These are phyloP conservation scores for Botrytis aclada DNA, from an alignment of 2,329 filamentous ascomycete genomes.

Conservation along the genomic window DNA sequence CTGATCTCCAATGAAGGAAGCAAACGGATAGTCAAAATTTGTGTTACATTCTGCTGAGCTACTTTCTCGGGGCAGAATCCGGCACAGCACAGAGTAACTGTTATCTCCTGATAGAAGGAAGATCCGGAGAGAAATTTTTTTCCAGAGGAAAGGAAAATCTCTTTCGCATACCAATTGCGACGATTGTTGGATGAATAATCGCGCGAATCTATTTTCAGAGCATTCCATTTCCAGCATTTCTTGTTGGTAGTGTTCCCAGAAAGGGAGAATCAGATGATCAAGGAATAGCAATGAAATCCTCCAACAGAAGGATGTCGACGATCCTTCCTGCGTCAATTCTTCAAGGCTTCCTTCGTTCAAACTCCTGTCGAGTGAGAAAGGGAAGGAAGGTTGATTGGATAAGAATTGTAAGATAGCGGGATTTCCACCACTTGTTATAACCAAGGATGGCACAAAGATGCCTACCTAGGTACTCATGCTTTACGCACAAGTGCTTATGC, in stretches of 20 bases:
- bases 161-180: not conserved
- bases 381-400: not conserved
- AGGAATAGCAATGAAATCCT: not conserved
- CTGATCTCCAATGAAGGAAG: not conserved
- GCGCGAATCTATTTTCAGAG: not conserved
- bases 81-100: not conserved
- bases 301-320: not conserved
- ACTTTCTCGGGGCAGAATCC: not conserved
- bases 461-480: not conserved
- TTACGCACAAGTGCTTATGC: not conserved
- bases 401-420: not conserved
- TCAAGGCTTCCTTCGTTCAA: not conserved
- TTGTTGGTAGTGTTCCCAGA: not conserved
- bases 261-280: not conserved
- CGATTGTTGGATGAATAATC: not conserved
- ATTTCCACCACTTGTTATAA: not conserved
- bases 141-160: not conserved
- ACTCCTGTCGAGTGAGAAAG: not conserved
- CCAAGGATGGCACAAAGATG: not conserved
- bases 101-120: not conserved
- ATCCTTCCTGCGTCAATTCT: not conserved
- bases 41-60: not conserved
- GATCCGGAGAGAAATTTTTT: not conserved
- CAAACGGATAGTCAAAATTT: not conserved
- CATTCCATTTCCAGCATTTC: not conserved